phyloP scores from a whole-genome alignment of 805 yeast species.

The Spathaspora arborariae region DNA sequence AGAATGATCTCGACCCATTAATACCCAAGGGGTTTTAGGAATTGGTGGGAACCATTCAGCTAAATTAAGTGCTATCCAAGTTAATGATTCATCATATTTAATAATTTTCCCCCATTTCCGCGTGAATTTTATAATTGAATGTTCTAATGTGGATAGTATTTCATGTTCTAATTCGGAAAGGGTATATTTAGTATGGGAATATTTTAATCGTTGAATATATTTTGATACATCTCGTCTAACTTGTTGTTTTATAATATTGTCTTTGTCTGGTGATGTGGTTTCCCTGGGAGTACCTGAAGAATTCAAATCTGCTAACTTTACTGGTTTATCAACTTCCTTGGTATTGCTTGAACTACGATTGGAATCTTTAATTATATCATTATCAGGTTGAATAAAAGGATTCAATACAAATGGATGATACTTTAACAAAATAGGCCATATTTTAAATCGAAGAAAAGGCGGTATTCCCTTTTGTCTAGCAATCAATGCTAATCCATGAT shows the following conservation, averaged over 20 bases:
- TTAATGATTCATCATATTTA: slow-evolving; percentile 74
- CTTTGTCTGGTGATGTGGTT: slow-evolving; percentile 4
- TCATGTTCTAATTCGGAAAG: slow-evolving; percentile 45
- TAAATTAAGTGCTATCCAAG: slow-evolving; percentile 84
- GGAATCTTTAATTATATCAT: slow-evolving; percentile 15
- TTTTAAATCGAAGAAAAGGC: slow-evolving; percentile 67
- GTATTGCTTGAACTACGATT: background rate
- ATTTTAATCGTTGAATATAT: slow-evolving; percentile 49
- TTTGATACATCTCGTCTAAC: slow-evolving; percentile 58
- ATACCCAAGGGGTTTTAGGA: slow-evolving; percentile 47
- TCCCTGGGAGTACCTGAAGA: background rate
- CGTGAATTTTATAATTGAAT: slow-evolving; percentile 60
- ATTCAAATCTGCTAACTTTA: background rate
- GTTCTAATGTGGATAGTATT: slow-evolving; percentile 54
- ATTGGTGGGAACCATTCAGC: slow-evolving; percentile 87
- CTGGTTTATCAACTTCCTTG: background rate
- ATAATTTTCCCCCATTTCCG: slow-evolving; percentile 75
- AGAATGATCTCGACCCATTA: slow-evolving; percentile 50
- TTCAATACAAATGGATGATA: slow-evolving; percentile 81
- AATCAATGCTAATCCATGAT: slow-evolving; percentile 70
- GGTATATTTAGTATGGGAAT: slow-evolving; percentile 15
- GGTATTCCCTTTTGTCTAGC: slow-evolving; percentile 87
- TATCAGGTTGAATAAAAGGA: slow-evolving; percentile 69
- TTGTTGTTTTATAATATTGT: slow-evolving; percentile 24
- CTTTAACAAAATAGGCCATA: slow-evolving; percentile 81